Percentiles rank a stretch among this genome's conserved stretches.
Evolutionary conservation across 129 eudicot genomes (phyloP).

Genomic region (Centrapalus pauciflorus): DNA sequence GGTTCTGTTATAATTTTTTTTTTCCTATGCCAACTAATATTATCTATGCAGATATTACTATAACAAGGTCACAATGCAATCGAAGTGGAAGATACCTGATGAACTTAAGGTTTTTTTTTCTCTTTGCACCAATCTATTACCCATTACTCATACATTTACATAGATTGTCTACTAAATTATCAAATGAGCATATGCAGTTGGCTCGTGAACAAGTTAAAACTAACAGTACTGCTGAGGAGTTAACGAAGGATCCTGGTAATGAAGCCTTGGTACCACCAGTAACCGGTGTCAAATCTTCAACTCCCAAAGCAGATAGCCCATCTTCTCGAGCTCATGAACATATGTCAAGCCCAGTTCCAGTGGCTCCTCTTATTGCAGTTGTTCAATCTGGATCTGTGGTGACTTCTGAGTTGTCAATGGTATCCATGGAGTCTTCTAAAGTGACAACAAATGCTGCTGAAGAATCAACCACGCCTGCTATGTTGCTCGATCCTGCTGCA

Average conservation of each 20-base stretch:
- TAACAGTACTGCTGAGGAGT: conserved; percentile 22
- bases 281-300: conserved; percentile 28
- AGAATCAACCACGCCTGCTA: conserved; percentile 18
- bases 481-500: conserved; percentile 26
- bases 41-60: conserved; percentile 61
- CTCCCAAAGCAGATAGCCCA: conserved; percentile 31
- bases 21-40: not conserved
- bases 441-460: conserved; percentile 35
- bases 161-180: not conserved
- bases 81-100: conserved; percentile 92
- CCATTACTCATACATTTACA: not conserved
- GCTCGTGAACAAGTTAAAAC: conserved; percentile 59
- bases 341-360: conserved; percentile 49
- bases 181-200: conserved; percentile 34
- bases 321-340: conserved; percentile 30
- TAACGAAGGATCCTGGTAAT: conserved; percentile 32
- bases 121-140: not conserved
- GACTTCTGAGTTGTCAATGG: conserved; percentile 35
- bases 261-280: conserved; percentile 33
- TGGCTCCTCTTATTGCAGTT: conserved; percentile 38
- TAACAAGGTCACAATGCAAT: conserved; percentile 71
- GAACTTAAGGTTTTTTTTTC: conserved; percentile 65
- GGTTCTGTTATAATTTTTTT: not conserved
- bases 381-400: conserved; percentile 33
- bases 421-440: conserved; percentile 35